These are phyloP conservation scores for Tulasnella calospora DNA, from an alignment of 768 basidiomycete genomes.

Conservation along the genomic window DNA sequence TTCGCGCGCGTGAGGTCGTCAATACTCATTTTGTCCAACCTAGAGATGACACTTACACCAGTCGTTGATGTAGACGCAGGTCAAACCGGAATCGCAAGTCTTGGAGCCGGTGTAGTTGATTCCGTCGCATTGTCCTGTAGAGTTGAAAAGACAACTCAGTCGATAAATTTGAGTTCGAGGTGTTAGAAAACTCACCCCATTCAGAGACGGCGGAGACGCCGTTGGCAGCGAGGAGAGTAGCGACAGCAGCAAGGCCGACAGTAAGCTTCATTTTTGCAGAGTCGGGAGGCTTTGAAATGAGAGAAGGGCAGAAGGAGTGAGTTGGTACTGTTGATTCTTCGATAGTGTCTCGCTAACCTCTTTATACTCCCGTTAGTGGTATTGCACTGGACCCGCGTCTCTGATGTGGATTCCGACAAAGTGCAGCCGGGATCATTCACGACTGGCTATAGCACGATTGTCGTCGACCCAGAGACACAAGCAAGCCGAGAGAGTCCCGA, in stretches of 20 bases:
- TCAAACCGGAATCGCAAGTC: constrained; percentile 44
- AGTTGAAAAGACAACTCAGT: background rate
- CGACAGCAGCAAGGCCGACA: constrained; percentile 12
- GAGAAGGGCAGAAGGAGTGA: background rate
- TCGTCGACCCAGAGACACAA: background rate
- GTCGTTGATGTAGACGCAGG: constrained; percentile 43
- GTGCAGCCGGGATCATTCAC: background rate
- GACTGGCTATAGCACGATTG: background rate
- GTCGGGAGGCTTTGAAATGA: background rate
- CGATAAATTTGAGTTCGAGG: background rate
- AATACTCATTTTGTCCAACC: background rate
- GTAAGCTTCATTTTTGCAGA: constrained; percentile 16
- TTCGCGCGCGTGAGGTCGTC: background rate
- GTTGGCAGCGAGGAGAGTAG: background rate
- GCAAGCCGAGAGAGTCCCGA: background rate
- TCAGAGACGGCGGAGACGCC: constrained; percentile 17
- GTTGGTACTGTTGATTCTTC: background rate
- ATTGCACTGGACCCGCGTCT: background rate
- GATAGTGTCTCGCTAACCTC: background rate
- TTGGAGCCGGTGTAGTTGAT: constrained; percentile 41
- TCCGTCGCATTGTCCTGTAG: constrained; percentile 19
- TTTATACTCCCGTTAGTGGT: background rate
- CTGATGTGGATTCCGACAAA: background rate
- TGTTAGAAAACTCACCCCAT: constrained; percentile 2
- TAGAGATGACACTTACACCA: constrained; percentile 32